phyloP scores from a whole-genome alignment of 306 rosid genomes.

The Cicer yamashitae region DNA sequence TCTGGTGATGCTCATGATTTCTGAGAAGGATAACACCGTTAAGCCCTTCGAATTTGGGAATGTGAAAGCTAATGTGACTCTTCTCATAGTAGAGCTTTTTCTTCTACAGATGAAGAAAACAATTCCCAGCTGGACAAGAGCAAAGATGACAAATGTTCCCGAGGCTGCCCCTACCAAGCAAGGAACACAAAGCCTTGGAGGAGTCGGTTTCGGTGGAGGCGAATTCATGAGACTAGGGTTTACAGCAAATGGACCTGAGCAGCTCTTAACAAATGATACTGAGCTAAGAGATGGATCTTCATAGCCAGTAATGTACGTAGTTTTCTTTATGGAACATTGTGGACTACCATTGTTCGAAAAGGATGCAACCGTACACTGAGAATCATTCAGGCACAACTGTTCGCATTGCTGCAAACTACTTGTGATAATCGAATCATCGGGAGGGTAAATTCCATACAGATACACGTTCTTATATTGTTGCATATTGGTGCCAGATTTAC shows the following conservation, averaged over 20 bases:
- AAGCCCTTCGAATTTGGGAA: slow-evolving; percentile 59
- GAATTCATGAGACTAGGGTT: slow-evolving; percentile 50
- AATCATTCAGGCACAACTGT: slow-evolving; percentile 63
- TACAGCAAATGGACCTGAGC: slow-evolving; percentile 76
- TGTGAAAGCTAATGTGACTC: slow-evolving; percentile 46
- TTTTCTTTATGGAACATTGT: slow-evolving; percentile 63
- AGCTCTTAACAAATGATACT: slow-evolving; percentile 67
- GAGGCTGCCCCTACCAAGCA: slow-evolving; percentile 68
- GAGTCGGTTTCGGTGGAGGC: slow-evolving; percentile 43
- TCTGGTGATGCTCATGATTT: slow-evolving; percentile 64
- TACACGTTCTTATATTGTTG: slow-evolving; percentile 44
- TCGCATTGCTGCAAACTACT: slow-evolving; percentile 63
- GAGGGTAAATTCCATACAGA: slow-evolving; percentile 74
- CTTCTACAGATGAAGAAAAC: slow-evolving; percentile 59
- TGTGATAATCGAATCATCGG: slow-evolving; percentile 51
- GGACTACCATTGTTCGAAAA: slow-evolving; percentile 72
- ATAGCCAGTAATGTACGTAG: slow-evolving; percentile 67
- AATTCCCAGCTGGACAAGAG: slow-evolving; percentile 63
- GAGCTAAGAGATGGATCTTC: slow-evolving; percentile 66
- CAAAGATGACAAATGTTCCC: slow-evolving; percentile 57
- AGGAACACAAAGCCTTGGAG: slow-evolving; percentile 52
- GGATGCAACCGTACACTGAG: slow-evolving; percentile 65
- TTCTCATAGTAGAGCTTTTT: slow-evolving; percentile 47
- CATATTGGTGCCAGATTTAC: slow-evolving; percentile 58
- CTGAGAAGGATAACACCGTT: slow-evolving; percentile 60